Base-by-base conservation (phyloP, 345 rosid species). In the Noccaea bulbosa region DNA sequence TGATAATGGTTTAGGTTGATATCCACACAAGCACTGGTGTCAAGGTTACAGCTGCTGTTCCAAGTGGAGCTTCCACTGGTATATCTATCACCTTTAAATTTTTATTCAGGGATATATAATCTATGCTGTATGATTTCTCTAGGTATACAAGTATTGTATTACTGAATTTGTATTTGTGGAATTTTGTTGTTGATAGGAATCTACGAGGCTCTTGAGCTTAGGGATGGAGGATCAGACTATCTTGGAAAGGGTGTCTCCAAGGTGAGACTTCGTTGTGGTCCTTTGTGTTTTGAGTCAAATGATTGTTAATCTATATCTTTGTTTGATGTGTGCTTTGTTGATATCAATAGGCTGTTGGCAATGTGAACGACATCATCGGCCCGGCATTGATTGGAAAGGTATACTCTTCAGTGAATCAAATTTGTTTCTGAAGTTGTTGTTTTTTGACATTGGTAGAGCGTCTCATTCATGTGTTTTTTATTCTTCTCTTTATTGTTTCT, bases 11-110 rank as follows among this genome's bases (percentile, higher is more conserved):
- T 8, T 72, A 93, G 97, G 97, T 81, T 22, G 98, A 93, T 65
- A 69, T 91, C 11, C 65, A 49, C 22, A 82, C 86, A 55, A 85
- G 90, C 4, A 81, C 74, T 60, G 94, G 87, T 24, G 62, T 60
- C 45, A 70, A 81, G 55, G 85, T 81, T 7, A 85, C 94, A 70
- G 98, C 98, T 17, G 97, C 96, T 5, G 98, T 93, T 40, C 97
- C 98, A 0, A 93, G 98, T 73, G 98, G 97, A 61, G 98, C 98
- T 75, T 93, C 98, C 71, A 91, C 97, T 16, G 98, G 98, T 93
- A 86, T 51, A 86, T 69, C 43, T 51, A 75, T 69, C 43, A 5
- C 2, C 10, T 11, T 40, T 48, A 32, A 32, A 16, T 58, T 5
- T 58, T 11, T 46, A 7, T 35, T 39, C 11, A 8, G 0, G 44